phyloP scores from a whole-genome alignment of 805 yeast species.

The Pichia phayaonensis region DNA sequence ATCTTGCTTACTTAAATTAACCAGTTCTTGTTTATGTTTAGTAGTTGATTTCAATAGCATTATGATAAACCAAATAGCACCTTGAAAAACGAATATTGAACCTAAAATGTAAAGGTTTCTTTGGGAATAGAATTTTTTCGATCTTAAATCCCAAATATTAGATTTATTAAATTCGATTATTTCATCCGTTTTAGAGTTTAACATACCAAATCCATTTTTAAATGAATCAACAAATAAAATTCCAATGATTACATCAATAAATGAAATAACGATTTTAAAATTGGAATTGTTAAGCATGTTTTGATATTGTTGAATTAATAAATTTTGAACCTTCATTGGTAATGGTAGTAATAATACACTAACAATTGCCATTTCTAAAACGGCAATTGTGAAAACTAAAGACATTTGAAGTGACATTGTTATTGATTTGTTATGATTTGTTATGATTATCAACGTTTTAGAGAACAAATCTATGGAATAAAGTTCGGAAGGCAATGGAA shows the following conservation, averaged over 20 bases:
- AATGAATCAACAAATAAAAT: conserved; percentile 41
- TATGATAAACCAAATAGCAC: conserved; percentile 39
- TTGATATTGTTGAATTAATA: conserved; percentile 30
- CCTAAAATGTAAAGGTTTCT: conserved; percentile 50
- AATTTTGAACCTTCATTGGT: conserved; percentile 36
- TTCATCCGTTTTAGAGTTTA: conserved; percentile 7
- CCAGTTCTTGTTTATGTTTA: conserved; percentile 24
- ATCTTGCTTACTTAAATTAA: conserved; percentile 13
- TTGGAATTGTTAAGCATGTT: conserved; percentile 28
- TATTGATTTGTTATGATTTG: not conserved
- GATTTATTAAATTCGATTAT: conserved; percentile 7
- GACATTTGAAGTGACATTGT: conserved; percentile 28
- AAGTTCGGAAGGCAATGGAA: not conserved
- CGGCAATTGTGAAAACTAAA: conserved; percentile 33
- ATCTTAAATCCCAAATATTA: conserved; percentile 29
- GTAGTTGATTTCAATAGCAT: conserved; percentile 39
- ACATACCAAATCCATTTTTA: conserved; percentile 18
- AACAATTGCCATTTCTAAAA: conserved; percentile 38
- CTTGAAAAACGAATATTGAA: conserved; percentile 40
- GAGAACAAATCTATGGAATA: no score
- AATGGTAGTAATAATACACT: conserved; percentile 41
- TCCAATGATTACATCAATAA: conserved; percentile 28
- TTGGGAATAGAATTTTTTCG: conserved; percentile 48
- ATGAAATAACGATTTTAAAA: conserved; percentile 35
- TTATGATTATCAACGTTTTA: no score